Conservation (phyloP, 768 basidiomycete species). For the Multifurca ochricompacta region DNA sequence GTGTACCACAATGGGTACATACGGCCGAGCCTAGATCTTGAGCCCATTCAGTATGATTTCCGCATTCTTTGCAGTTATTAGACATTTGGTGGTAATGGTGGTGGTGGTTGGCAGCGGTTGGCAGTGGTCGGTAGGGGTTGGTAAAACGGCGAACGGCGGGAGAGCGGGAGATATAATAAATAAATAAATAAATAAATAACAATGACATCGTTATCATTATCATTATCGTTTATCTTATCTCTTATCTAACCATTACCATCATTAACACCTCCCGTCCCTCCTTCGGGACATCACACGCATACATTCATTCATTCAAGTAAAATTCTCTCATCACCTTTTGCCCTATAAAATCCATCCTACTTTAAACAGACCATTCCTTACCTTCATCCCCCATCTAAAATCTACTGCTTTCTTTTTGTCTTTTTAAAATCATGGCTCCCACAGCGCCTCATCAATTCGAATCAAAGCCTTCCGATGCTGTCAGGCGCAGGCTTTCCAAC, state of each 20-base stretch:
- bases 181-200: no score
- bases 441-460: constrained; percentile 38
- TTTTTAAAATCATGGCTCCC: constrained; percentile 9
- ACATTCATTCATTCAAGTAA: no score
- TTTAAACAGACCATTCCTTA: constrained; percentile 21
- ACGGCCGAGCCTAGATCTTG: constrained; percentile 31
- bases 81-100: constrained; percentile 10
- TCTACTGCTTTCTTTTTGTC: background rate
- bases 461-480: constrained; percentile 55
- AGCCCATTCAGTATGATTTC: constrained; percentile 16
- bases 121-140: no score
- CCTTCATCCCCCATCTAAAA: constrained; percentile 36
- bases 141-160: no score
- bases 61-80: constrained; percentile 13
- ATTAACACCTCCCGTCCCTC: no score
- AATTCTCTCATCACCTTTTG: constrained; percentile 1
- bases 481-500: constrained; percentile 63
- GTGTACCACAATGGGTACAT: constrained; percentile 66
- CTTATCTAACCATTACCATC: no score
- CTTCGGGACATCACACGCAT: no score
- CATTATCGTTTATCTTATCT: no score
- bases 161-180: no score
- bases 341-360: constrained; percentile 13
- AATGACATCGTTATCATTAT: no score
- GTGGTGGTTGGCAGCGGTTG: no score